Evolutionary conservation across 148 eudicot genomes (phyloP), one percentile per base, ranked within the genome.

Genomic region (Spergularia marina): DNA sequence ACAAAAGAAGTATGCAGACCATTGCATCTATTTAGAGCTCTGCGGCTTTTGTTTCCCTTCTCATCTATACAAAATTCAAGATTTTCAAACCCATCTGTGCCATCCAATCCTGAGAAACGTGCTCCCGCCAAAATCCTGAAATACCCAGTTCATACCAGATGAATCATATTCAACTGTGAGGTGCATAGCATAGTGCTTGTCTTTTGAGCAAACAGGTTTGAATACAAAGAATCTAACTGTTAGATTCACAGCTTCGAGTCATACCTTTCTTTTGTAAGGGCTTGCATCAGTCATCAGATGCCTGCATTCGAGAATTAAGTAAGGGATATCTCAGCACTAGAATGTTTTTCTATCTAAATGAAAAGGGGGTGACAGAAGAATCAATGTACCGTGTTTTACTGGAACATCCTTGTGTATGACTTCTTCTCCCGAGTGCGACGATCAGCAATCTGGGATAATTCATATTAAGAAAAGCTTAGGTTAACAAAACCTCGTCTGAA

Each of bases 341-440:
- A 5, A 16, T 34, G 12, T 54, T 10, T 11, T 0, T 20, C 54
- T 2, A 39, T 53, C 1, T 34, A 11, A 53, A 41, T 11, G 17
- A 13, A 39, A 17, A 53, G 9, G 56, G 41, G 67, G 55, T 18
- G 14, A 52, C 20, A 17, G 36, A 64, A 71, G 47, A 44, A 44
- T 13, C 12, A 25, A 55, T 65, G n/a, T 75, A 80, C 76, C 71
- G 44, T 58, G 44, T 39, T 79, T 30, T 79, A 85, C 82, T 83
- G 74, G 76, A 93, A 93, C 94, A 93, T 93, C 78, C 81, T 93
- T 54, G 92, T 73, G 79, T 83, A 93, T 21, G 90, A 85, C 73
- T 88, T 89, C 76, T 91, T 93, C 91, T 93, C 98, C 75, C 60
- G 80, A 18, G 85, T 80, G 78, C 73, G 86, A 70, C 91, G 85